These are phyloP conservation scores for Russula virescens DNA, from an alignment of 768 basidiomycete species.

Conservation along the genomic window DNA sequence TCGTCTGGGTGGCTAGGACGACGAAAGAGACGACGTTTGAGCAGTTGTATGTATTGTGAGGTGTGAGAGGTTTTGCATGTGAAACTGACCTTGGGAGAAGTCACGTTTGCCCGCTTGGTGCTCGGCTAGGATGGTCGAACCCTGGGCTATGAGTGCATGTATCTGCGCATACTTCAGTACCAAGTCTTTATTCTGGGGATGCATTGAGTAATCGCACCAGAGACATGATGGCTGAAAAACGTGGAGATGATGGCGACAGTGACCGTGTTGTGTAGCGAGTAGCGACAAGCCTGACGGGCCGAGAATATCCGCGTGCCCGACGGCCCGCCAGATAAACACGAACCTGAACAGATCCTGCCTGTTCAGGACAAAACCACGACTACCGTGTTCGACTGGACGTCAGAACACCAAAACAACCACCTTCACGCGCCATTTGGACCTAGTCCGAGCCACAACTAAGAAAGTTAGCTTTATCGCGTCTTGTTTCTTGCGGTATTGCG, in stretches of 20 bases:
- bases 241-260: not conserved
- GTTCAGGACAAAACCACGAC: not conserved
- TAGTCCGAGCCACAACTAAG: not conserved
- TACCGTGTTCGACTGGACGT: not conserved
- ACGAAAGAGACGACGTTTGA: not conserved
- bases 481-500: not conserved
- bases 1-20: conserved; percentile 71
- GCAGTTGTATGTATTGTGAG: not conserved
- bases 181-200: not conserved
- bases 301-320: not conserved
- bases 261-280: too few relatives aligned
- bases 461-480: too few relatives aligned
- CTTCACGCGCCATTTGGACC: too few relatives aligned
- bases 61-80: not conserved
- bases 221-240: conserved; percentile 13
- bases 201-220: not conserved
- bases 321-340: not conserved
- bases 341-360: too few relatives aligned
- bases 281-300: not conserved
- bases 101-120: conserved; percentile 75
- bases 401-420: not conserved
- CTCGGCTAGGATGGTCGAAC: conserved; percentile 77
- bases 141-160: conserved; percentile 79
- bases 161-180: conserved; percentile 42
- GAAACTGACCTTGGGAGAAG: conserved; percentile 72